Conservation (phyloP, 345 rosid genomes). For the Arabidopsis arenosa region DNA sequence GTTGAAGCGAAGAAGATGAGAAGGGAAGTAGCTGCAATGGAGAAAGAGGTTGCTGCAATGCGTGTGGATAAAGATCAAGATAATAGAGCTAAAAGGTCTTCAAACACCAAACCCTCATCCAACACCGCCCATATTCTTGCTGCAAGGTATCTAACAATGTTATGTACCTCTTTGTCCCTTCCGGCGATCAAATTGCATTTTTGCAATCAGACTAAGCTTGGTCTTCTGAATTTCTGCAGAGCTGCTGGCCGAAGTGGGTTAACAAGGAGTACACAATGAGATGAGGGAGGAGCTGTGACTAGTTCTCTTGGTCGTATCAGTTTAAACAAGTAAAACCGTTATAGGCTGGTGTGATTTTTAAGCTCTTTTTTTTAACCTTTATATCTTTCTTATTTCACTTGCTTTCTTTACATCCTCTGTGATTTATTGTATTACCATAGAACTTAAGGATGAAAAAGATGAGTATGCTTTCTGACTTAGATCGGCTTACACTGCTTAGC, state of each 20-base stretch:
- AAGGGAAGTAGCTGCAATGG: conserved; percentile 98
- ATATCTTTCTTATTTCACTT: conserved; percentile 30
- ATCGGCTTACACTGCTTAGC: conserved; percentile 41
- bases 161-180: not conserved
- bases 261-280: conserved; percentile 70
- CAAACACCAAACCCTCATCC: conserved; percentile 69
- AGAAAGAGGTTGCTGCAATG: conserved; percentile 98
- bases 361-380: conserved; percentile 32
- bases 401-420: conserved; percentile 38
- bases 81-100: conserved; percentile 73
- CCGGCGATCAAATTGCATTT: not conserved
- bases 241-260: conserved; percentile 64
- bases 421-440: conserved; percentile 36
- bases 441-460: conserved; percentile 18
- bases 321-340: conserved; percentile 23
- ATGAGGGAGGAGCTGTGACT: conserved; percentile 22
- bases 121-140: conserved; percentile 81
- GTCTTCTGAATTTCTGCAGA: conserved; percentile 8
- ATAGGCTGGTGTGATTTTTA: conserved; percentile 36
- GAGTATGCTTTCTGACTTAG: conserved; percentile 45
- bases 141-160: conserved; percentile 64
- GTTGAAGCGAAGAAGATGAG: conserved; percentile 99
- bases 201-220: not conserved
- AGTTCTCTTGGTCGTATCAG: conserved; percentile 21
- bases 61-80: conserved; percentile 92